These are phyloP conservation scores for Castanospermum australe DNA, from an alignment of 306 rosid genomes.

Conservation along the genomic window DNA sequence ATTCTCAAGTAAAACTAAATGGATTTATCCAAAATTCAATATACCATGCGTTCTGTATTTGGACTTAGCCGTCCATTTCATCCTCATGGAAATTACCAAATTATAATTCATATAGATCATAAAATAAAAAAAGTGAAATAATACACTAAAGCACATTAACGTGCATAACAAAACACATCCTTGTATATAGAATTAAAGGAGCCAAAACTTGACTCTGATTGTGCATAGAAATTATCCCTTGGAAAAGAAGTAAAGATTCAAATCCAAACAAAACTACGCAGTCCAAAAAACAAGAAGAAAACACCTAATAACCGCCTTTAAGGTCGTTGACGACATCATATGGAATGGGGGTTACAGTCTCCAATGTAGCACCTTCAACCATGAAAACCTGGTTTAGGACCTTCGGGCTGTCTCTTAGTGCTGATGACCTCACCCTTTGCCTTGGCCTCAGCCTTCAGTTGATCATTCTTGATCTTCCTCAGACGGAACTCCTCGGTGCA, in stretches of 20 bases:
- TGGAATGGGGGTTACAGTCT: constrained; percentile 95
- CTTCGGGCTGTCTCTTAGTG: constrained; percentile 88
- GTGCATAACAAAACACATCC: neutral
- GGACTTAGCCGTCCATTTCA: no score
- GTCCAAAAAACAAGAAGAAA: neutral
- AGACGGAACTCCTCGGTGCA: constrained; percentile 76
- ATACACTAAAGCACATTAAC: neutral
- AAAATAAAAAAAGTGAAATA: neutral
- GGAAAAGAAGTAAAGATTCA: neutral
- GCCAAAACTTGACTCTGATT: constrained; percentile 27
- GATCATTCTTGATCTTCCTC: constrained; percentile 73
- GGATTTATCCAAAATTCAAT: neutral
- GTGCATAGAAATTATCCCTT: neutral
- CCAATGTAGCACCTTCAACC: constrained; percentile 87
- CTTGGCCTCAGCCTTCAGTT: constrained; percentile 84
- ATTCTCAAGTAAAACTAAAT: neutral
- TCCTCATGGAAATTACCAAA: neutral
- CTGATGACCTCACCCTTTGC: constrained; percentile 65
- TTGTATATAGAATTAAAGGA: constrained; percentile 21
- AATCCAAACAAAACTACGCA: neutral
- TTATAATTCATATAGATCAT: neutral
- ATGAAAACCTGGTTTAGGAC: constrained; percentile 95
- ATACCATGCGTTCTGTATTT: no score
- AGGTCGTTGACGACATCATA: constrained; percentile 95
- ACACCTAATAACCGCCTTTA: constrained; percentile 84